Evolutionary conservation across 2,329 filamentous ascomycete genomes (phyloP).

Genomic region (Venturia effusa): DNA sequence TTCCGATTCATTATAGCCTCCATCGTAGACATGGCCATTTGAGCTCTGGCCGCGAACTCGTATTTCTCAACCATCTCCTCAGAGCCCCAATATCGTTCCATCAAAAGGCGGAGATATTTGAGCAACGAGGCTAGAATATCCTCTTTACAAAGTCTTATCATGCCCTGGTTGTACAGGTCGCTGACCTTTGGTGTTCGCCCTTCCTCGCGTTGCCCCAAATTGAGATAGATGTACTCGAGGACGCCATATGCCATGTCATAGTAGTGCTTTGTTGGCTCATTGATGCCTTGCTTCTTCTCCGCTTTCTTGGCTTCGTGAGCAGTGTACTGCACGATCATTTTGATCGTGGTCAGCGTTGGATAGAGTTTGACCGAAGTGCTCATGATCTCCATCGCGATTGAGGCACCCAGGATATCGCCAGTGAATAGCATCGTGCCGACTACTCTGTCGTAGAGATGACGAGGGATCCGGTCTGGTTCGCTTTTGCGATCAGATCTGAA

Average conservation of each 20-base stretch:
- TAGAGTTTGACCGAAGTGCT: neutral
- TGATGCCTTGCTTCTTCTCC: neutral
- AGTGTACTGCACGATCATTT: slow-evolving; percentile 5
- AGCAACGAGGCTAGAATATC: neutral
- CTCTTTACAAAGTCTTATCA: neutral
- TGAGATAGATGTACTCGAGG: slow-evolving; percentile 5
- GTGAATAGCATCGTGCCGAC: neutral
- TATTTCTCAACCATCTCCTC: neutral
- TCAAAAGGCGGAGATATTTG: neutral
- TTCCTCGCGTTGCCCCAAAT: neutral
- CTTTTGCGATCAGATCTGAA: neutral
- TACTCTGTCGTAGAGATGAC: neutral
- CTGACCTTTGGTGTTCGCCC: neutral
- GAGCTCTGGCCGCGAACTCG: neutral
- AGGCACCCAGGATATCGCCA: slow-evolving; percentile 1
- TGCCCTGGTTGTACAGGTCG: neutral
- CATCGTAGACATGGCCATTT: neutral
- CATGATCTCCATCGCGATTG: slow-evolving; percentile 1
- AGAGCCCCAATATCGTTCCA: neutral
- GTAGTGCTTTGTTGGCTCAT: neutral
- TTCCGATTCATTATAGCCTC: neutral
- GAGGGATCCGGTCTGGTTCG: neutral
- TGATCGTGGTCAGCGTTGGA: slow-evolving; percentile 1
- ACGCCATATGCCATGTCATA: neutral
- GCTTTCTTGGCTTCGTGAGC: neutral